Conservation (phyloP, 176 grass and related monocot genomes). For the Ensete ventricosum region DNA sequence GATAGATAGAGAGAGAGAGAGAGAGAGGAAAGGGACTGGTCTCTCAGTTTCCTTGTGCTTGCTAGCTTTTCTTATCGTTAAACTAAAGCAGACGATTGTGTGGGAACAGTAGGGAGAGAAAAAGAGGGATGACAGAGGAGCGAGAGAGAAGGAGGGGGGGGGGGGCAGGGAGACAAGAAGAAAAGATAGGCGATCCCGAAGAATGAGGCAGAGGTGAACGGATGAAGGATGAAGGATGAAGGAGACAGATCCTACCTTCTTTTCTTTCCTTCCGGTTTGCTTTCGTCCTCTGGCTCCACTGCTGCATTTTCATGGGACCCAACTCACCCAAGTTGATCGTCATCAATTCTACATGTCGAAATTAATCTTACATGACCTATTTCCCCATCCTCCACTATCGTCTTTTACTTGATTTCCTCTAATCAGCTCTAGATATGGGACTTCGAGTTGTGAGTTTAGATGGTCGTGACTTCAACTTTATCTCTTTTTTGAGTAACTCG, state of each 20-base stretch:
- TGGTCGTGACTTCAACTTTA: no score
- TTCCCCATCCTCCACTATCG: no score
- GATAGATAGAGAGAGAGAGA: not conserved
- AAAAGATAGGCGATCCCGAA: slow-evolving; percentile 6
- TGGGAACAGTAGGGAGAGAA: not conserved
- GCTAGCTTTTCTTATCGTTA: not conserved
- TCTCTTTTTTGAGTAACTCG: no score
- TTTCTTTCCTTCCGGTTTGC: no score
- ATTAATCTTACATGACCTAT: no score
- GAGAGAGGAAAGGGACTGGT: not conserved
- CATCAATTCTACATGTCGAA: no score
- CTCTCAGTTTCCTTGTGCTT: not conserved
- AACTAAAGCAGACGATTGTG: not conserved
- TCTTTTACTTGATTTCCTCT: no score
- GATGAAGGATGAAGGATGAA: not conserved
- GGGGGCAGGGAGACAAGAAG: not conserved
- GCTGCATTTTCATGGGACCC: not conserved
- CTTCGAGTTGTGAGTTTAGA: no score
- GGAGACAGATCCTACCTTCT: not conserved
- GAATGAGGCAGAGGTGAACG: not conserved
- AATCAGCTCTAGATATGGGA: no score
- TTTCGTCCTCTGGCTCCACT: not conserved
- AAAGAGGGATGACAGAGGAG: not conserved
- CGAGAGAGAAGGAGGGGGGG: not conserved
- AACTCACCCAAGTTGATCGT: not conserved